These are phyloP conservation scores for Dendrobium huoshanense DNA, from an alignment of 106 monocot genomes.

Conservation along the genomic window DNA sequence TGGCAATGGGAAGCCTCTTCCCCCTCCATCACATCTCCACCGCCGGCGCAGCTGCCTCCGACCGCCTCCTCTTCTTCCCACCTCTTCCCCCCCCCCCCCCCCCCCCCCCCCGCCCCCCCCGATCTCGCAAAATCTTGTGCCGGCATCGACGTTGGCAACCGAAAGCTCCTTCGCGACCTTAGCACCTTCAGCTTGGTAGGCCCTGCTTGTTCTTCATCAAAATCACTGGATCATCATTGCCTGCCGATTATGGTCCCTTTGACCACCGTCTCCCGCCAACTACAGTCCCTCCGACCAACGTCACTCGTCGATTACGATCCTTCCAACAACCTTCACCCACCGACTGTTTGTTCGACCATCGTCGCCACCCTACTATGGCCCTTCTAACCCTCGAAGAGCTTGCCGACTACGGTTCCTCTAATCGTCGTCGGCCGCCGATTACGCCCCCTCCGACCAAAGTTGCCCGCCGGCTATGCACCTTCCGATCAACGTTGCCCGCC, in stretches of 20 bases:
- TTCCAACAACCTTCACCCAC: no score
- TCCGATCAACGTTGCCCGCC: no score
- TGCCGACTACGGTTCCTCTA: no score
- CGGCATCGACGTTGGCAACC: neutral
- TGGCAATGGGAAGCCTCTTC: neutral
- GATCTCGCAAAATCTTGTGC: neutral
- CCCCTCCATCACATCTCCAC: neutral
- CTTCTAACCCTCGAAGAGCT: no score
- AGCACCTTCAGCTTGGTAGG: neutral
- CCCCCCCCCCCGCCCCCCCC: neutral
- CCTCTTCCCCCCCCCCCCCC: neutral
- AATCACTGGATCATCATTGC: neutral
- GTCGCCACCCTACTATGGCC: no score
- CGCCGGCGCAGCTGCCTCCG: neutral
- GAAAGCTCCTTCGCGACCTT: neutral
- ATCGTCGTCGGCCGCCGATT: no score
- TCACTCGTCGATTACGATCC: no score
- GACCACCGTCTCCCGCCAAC: neutral
- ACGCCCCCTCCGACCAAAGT: no score
- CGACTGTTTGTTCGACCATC: no score
- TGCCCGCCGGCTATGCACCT: no score
- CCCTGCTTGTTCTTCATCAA: slow-evolving; percentile 4
- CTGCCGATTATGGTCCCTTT: neutral
- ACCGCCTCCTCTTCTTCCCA: neutral
- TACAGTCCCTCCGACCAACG: neutral